Conservation (phyloP, 2,329 filamentous ascomycete species). For the Monosporascus sp. region DNA sequence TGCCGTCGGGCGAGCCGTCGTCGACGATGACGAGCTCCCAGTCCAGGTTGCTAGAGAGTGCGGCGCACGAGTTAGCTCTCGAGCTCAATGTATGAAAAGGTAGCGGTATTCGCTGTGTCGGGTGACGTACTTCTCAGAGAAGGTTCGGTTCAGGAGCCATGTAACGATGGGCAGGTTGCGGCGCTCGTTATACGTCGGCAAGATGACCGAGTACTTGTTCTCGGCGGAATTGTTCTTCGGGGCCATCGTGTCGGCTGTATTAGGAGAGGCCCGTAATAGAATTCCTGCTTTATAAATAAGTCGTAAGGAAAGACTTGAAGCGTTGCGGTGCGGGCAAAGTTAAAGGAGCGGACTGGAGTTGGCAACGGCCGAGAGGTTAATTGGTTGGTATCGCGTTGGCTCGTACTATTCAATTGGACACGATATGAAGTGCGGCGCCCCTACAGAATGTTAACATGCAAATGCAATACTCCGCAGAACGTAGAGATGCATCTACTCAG, state of each 20-base stretch:
- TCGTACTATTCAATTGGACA: constrained; percentile 16
- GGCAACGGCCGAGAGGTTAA: constrained; percentile 9
- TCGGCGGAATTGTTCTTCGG: constrained; percentile 34
- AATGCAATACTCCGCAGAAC: no score
- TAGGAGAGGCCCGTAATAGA: neutral
- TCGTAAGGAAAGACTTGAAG: no score
- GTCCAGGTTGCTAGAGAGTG: constrained; percentile 66
- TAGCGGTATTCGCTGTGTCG: neutral
- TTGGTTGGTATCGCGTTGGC: constrained; percentile 4
- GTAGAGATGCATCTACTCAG: no score
- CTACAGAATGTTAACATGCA: no score
- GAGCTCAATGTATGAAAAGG: neutral
- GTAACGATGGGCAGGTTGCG: constrained; percentile 93
- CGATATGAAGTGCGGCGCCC: neutral
- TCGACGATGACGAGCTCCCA: constrained; percentile 98
- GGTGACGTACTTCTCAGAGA: constrained; percentile 70
- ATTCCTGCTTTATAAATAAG: neutral
- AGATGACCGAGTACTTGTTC: constrained; percentile 93
- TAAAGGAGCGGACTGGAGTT: constrained; percentile 21
- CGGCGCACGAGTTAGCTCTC: constrained; percentile 10
- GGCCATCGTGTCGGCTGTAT: constrained; percentile 37
- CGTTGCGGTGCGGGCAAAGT: no score
- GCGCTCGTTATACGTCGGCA: constrained; percentile 98
- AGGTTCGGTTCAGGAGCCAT: constrained; percentile 89
- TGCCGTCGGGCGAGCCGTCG: constrained; percentile 95